Evolutionary conservation across 371 early-diverging fungal species (phyloP), one percentile per base, ranked within the genome.

Genomic region (Saksenaea vasiformis): DNA sequence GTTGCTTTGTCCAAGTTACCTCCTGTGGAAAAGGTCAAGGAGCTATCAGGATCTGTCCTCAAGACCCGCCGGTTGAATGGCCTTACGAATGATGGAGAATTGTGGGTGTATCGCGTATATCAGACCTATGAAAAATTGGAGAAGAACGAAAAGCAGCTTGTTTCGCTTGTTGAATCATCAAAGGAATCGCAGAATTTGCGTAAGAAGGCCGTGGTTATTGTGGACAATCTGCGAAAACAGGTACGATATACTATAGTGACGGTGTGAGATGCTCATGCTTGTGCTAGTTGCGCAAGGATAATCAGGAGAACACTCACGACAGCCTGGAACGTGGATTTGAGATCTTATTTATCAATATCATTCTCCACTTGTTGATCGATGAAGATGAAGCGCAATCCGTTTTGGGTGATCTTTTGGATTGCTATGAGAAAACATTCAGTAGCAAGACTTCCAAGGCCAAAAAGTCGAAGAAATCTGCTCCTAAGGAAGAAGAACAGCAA

Each of bases 321-420:
- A 71, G 80, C 22, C 71, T 90, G 27, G 77, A 77, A 66, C 85
- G 84, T 70, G 88, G 90, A 9, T 89, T 93, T 58, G 91, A 90
- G 71, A 72, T 87, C 37, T 73, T 94, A 54, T 87, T 92, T 61
- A 67, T 87, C 22, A 85, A 91, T 68, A 73, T 90, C 51, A 69
- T 89, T 22, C 76, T 93, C 15, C 88, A 88, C 55, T 77, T 86
- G 0, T 83, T 87, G 65, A 73, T 77, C 44, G 90, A 91, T 60
- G 85, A 91, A n/a, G 77, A 71, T 38, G 91, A 90, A 67, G 80
- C 89, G 36, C 73, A 74, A 28, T 73, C 76, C 56, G 78, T 87
- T 35, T 75, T 92, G 43, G 71, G 78, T 26, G 95, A 94, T 74
- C 69, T 93, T 56, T 78, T 82, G 37, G 85, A 89, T 62, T 93